phyloP scores from a whole-genome alignment of 371 early-diverging fungal species.

The Mortierella sp. region DNA sequence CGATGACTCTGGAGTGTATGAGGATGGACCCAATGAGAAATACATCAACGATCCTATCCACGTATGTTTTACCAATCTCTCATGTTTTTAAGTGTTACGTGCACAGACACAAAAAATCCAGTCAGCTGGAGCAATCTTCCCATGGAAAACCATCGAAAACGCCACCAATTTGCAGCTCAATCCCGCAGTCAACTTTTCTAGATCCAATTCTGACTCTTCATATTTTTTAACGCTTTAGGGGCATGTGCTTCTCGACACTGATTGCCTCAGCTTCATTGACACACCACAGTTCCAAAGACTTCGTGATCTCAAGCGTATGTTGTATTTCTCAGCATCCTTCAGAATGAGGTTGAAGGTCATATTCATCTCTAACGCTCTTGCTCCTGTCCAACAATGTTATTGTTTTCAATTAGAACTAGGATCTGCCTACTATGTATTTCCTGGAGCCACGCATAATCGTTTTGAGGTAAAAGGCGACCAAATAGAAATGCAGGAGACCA shows the following conservation, averaged over 20 bases:
- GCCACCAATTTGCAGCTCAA: conserved; percentile 2
- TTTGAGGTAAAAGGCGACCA: conserved; percentile 69
- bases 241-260: conserved; percentile 79
- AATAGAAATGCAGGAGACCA: not conserved
- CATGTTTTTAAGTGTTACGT: not conserved
- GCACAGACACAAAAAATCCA: conserved; percentile 2
- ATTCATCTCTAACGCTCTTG: not conserved
- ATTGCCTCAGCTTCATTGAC: conserved; percentile 85
- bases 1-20: conserved; percentile 41
- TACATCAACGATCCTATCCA: conserved; percentile 73
- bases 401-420: conserved; percentile 69
- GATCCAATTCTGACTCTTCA: not conserved
- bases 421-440: conserved; percentile 90
- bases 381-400: not conserved
- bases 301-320: conserved; percentile 84
- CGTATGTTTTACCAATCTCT: conserved; percentile 39
- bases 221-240: conserved; percentile 66
- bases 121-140: no score
- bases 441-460: conserved; percentile 93
- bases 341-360: not conserved
- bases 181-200: not conserved
- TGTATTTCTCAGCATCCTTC: not conserved
- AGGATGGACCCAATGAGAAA: conserved; percentile 48
- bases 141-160: conserved; percentile 1
- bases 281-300: conserved; percentile 95